Percentiles rank a stretch among this genome's conserved stretches.
Conservation (phyloP, 345 rosid genomes). For the Stellera chamaejasme region DNA sequence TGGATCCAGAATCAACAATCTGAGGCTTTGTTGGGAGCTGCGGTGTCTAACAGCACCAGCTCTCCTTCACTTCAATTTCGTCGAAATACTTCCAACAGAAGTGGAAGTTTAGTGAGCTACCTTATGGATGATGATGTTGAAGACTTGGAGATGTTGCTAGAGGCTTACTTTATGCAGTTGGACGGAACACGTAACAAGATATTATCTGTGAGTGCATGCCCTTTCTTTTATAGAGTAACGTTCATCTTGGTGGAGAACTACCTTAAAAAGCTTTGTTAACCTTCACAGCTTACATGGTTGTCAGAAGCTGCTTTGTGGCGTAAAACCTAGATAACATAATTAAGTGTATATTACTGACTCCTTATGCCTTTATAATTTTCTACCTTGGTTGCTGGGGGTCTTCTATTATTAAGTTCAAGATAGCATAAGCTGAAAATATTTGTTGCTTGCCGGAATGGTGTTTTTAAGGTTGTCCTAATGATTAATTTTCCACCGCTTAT, state of each 20-base stretch:
- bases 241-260: background rate
- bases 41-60: conserved; percentile 32
- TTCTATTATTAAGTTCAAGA: too few relatives aligned
- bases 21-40: conserved; percentile 41
- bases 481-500: background rate
- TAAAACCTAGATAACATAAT: too few relatives aligned
- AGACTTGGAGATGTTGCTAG: conserved; percentile 88
- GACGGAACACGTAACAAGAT: conserved; percentile 94
- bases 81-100: conserved; percentile 46
- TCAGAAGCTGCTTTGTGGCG: too few relatives aligned
- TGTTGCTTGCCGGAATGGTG: too few relatives aligned
- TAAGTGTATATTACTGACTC: too few relatives aligned
- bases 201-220: conserved; percentile 53
- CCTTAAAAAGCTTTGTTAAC: too few relatives aligned
- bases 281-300: too few relatives aligned
- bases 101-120: conserved; percentile 57
- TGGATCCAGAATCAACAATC: conserved; percentile 70
- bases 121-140: conserved; percentile 55
- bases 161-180: conserved; percentile 92
- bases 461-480: too few relatives aligned
- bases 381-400: too few relatives aligned
- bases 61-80: conserved; percentile 24
- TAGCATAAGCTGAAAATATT: too few relatives aligned
- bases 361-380: too few relatives aligned
- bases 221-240: background rate